These are phyloP conservation scores for Cryptomeria japonica DNA, from an alignment of 75 land plant species.

Conservation along the genomic window DNA sequence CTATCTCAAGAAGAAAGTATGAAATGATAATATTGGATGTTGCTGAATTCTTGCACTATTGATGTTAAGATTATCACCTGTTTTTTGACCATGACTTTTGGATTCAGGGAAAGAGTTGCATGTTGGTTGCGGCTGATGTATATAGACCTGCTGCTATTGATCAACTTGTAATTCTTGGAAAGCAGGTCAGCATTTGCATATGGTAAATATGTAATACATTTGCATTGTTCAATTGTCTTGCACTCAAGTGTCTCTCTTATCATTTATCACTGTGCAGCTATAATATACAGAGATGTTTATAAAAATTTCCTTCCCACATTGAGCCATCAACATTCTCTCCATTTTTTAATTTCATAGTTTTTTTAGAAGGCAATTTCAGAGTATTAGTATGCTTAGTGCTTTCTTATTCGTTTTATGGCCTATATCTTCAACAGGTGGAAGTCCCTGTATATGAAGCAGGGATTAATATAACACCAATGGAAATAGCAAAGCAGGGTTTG, in stretches of 20 bases:
- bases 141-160: conserved; percentile 99
- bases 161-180: conserved; percentile 89
- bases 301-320: background rate
- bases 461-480: conserved; percentile 68
- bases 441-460: conserved; percentile 89
- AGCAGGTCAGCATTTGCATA: conserved; percentile 61
- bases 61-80: background rate
- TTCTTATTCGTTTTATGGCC: background rate
- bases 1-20: conserved; percentile 90
- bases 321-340: background rate
- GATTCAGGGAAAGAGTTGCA: conserved; percentile 85
- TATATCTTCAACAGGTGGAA: conserved; percentile 54
- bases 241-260: background rate
- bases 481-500: conserved; percentile 82
- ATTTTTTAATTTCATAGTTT: background rate
- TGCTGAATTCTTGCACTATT: background rate
- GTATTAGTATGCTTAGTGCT: background rate
- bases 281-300: background rate
- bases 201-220: background rate
- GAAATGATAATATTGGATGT: background rate
- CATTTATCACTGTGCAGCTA: background rate
- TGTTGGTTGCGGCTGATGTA: conserved; percentile 95
- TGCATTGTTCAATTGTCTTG: background rate
- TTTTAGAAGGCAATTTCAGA: background rate
- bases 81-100: conserved; percentile 9